Evolutionary conservation across 192 early-diverging fungal genomes (phyloP), one percentile per base, ranked within the genome.

Genomic region (Coemansia sp.): DNA sequence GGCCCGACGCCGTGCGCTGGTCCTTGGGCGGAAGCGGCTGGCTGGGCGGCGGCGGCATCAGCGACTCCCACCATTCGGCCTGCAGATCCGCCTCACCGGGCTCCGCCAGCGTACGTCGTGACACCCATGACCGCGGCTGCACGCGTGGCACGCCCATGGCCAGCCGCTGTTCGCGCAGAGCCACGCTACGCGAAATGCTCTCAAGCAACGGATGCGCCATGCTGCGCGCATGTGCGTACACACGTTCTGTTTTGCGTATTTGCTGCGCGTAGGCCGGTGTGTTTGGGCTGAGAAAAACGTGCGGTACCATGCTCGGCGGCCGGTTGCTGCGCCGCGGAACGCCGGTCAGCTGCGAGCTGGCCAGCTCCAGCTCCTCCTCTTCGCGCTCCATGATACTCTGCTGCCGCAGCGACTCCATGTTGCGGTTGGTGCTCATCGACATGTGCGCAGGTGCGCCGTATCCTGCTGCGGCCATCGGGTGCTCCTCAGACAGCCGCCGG

Each of bases 401-500:
- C 73, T 81, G 78, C 34, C 78, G 66, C 67, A 75, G 78, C 34
- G 78, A 75, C 63, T 81, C 78, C 69, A 81, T 81, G 61, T 72
- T 75, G 63, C 78, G 78, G 56, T 75, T 81, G 34, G 67, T 64
- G 57, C 50, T 61, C 61, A 73, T 67, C 17, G 76, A n/a, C 14
- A 64, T 38, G 49, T 69, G 36, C 51, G 48, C 61, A 1, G 57
- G 20, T 10, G 57, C 34, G 20, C 57, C 57, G 34, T 59, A 59
- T n/a, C 32, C 32, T 10, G 20, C n/a, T 6, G 4, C n/a, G 25
- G 34, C 32, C 16, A 34, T 36, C 3, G 55, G 30, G 34, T 59
- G 36, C 57, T 59, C 57, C 20, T 59, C 57, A 14, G 57, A 42
- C 36, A 59, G 32, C 20, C 36, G 32, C 20, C 57, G 57, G 20